Conservation (phyloP, 139 green algal genomes). For the Pleodorina starrii region DNA sequence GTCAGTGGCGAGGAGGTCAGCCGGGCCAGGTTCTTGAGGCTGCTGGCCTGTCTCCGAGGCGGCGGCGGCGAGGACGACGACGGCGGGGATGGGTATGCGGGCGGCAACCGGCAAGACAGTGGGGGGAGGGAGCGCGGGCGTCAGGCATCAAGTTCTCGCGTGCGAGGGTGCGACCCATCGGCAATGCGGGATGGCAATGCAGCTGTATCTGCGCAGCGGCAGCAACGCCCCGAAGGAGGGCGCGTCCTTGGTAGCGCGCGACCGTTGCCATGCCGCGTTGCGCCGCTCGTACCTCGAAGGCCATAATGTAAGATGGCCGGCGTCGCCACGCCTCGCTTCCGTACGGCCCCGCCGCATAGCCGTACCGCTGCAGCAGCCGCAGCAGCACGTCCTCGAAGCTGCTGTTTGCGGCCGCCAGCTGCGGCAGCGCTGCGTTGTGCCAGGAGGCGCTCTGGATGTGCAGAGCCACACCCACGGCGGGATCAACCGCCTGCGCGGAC, state of each 20-base stretch:
- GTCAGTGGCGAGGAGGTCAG: slow-evolving; percentile 3
- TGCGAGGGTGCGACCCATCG: too few species aligned
- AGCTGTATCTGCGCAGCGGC: too few species aligned
- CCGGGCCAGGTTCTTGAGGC: slow-evolving; percentile 15
- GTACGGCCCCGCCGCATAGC: slow-evolving; percentile 19
- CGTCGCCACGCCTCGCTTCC: slow-evolving; percentile 27
- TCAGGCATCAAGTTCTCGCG: too few species aligned
- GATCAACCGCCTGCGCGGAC: slow-evolving; percentile 2
- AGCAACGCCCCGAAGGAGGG: too few species aligned
- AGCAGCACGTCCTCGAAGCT: slow-evolving; percentile 45
- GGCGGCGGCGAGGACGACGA: background rate
- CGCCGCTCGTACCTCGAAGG: slow-evolving; percentile 46
- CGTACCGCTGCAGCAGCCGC: background rate
- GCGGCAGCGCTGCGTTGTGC: background rate
- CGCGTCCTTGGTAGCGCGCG: too few species aligned
- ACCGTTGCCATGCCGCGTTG: too few species aligned
- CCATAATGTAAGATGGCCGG: slow-evolving; percentile 37
- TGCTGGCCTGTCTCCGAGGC: background rate
- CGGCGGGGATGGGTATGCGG: too few species aligned
- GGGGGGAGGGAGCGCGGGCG: too few species aligned
- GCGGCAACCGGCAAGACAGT: too few species aligned
- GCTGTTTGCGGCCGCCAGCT: background rate
- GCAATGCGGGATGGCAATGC: too few species aligned
- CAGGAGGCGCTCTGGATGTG: slow-evolving; percentile 33
- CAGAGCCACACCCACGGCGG: slow-evolving; percentile 11